These are phyloP conservation scores for Fusarium sp. DNA, from an alignment of 2,329 filamentous ascomycete species.

Conservation along the genomic window DNA sequence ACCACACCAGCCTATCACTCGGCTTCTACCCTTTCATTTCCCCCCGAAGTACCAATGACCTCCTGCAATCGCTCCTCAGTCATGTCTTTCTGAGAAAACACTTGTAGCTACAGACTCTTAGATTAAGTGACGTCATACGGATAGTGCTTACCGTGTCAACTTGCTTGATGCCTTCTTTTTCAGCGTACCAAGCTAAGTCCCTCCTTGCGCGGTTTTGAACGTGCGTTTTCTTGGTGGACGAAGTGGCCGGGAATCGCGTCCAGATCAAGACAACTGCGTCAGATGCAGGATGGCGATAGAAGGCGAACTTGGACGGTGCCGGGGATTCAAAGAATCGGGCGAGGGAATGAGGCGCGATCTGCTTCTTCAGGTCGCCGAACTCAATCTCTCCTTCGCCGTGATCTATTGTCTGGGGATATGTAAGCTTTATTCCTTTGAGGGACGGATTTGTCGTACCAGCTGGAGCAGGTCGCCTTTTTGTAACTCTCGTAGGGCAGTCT, in stretches of 20 bases:
- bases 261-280: slow-evolving; percentile 25
- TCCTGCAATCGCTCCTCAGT: not conserved
- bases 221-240: slow-evolving; percentile 9
- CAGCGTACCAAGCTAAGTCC: slow-evolving; percentile 10
- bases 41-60: not conserved
- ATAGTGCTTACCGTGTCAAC: slow-evolving; percentile 8
- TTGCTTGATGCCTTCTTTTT: not conserved
- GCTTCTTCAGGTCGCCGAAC: not conserved
- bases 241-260: slow-evolving; percentile 7
- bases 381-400: slow-evolving; percentile 1
- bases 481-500: not conserved
- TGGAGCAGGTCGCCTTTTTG: slow-evolving; percentile 20
- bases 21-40: not conserved
- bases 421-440: not conserved
- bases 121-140: fast-evolving
- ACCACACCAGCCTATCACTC: too few relatives aligned
- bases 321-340: not conserved
- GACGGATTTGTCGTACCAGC: slow-evolving; percentile 1
- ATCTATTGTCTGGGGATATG: not conserved
- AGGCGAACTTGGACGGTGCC: not conserved
- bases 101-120: not conserved
- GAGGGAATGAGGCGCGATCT: slow-evolving; percentile 1
- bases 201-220: slow-evolving; percentile 13
- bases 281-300: slow-evolving; percentile 14
- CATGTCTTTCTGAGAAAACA: not conserved